Percentiles rank a stretch among this genome's conserved stretches.
Conservation (phyloP, 495 filamentous ascomycete genomes). For the Amphirosellinia nigrospora region DNA sequence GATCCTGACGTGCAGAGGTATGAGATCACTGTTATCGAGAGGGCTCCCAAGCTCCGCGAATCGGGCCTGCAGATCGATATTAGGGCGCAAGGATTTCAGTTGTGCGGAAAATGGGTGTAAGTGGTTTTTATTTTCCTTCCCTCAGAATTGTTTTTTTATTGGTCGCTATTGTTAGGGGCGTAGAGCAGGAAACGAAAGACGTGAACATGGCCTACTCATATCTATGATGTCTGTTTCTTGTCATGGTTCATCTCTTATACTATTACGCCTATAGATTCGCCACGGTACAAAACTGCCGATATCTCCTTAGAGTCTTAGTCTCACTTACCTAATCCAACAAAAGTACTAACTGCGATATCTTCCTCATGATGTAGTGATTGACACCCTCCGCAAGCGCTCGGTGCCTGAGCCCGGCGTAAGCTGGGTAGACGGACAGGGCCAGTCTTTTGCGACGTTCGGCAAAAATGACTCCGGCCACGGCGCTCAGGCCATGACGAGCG, state of each 20-base stretch:
- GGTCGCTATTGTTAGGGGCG: not conserved
- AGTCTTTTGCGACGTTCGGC: constrained; percentile 44
- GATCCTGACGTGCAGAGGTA: constrained; percentile 44
- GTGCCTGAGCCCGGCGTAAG: constrained; percentile 46
- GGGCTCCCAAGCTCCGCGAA: constrained; percentile 48
- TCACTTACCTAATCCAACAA: not conserved
- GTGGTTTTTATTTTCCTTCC: constrained; percentile 1
- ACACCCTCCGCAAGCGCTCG: constrained; percentile 43
- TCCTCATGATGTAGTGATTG: constrained; percentile 36
- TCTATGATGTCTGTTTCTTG: too few species aligned
- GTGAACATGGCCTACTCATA: too few species aligned
- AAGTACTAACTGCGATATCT: not conserved
- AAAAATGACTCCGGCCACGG: constrained; percentile 44
- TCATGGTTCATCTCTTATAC: too few species aligned
- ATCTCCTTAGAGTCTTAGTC: not conserved
- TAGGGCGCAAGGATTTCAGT: constrained; percentile 49
- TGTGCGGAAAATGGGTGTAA: constrained; percentile 54
- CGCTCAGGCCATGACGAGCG: constrained; percentile 51
- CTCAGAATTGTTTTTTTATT: not conserved
- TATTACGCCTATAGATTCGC: too few species aligned
- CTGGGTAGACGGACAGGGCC: constrained; percentile 48
- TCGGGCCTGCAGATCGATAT: constrained; percentile 59
- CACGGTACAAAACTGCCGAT: too few species aligned
- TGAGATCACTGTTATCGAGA: constrained; percentile 58
- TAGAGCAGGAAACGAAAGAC: too few species aligned